These are phyloP conservation scores for Clavulina sp. DNA, from an alignment of 768 basidiomycete species.

Conservation along the genomic window DNA sequence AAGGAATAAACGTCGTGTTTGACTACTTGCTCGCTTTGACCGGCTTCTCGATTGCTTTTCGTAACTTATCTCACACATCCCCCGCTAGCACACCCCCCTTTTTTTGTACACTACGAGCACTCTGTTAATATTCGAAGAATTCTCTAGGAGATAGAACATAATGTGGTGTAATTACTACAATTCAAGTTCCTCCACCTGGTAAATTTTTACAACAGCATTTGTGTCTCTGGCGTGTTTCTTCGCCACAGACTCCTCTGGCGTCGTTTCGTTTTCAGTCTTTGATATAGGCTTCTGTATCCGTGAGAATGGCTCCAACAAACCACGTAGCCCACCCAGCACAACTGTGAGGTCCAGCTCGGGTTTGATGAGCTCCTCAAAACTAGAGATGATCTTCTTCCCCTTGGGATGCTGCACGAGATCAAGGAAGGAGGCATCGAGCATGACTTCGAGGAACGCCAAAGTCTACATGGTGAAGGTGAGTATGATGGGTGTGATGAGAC, in stretches of 20 bases:
- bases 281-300: no score
- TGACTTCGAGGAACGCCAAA: constrained; percentile 34
- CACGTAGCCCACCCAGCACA: constrained; percentile 37
- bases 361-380: constrained; percentile 32
- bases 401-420: constrained; percentile 45
- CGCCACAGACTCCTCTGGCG: no score
- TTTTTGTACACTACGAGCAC: neutral
- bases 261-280: no score
- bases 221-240: neutral
- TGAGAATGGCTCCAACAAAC: constrained; percentile 47
- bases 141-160: neutral
- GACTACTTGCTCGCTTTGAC: neutral
- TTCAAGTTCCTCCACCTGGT: neutral
- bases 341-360: constrained; percentile 37
- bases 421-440: constrained; percentile 60
- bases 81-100: neutral
- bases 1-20: constrained; percentile 48
- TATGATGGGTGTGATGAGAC: neutral
- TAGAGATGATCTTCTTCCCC: constrained; percentile 34
- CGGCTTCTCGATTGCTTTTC: neutral
- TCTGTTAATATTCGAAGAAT: neutral
- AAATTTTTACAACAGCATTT: neutral
- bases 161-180: neutral
- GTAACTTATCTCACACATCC: neutral
- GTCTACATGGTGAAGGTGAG: constrained; percentile 2